Evolutionary conservation across 1,139 yeast species (phyloP).

Genomic region (Lodderomyces orthopsilosis): DNA sequence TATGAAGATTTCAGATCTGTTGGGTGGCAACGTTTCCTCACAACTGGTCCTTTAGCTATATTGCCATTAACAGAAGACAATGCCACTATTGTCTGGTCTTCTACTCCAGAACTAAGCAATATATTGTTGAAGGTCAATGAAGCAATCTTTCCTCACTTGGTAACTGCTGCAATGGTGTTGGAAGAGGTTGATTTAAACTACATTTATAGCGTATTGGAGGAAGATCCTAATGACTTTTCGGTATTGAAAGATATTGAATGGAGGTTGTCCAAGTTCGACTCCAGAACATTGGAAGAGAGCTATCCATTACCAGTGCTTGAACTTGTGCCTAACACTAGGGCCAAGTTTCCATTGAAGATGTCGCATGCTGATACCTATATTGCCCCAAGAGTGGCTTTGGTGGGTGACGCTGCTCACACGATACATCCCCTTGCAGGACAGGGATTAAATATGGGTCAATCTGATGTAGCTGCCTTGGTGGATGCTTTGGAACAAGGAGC

Average conservation of each 20-base stretch:
- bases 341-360: constrained; percentile 83
- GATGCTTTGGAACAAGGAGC: constrained; percentile 68
- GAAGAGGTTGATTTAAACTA: constrained; percentile 46
- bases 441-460: constrained; percentile 98
- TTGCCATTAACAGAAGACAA: constrained; percentile 82
- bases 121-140: constrained; percentile 58
- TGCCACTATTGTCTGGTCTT: constrained; percentile 92
- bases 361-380: constrained; percentile 90
- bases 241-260: constrained; percentile 68
- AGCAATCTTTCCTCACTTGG: constrained; percentile 62
- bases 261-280: constrained; percentile 53
- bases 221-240: constrained; percentile 41
- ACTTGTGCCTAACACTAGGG: constrained; percentile 66
- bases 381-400: constrained; percentile 78
- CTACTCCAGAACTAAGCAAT: constrained; percentile 72
- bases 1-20: constrained; percentile 65
- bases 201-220: constrained; percentile 29
- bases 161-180: constrained; percentile 83
- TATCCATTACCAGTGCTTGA: constrained; percentile 67
- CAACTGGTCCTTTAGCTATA: constrained; percentile 91
- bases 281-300: constrained; percentile 50
- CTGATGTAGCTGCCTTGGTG: constrained; percentile 75
- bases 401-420: constrained; percentile 98
- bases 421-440: constrained; percentile 98
- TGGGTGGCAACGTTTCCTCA: constrained; percentile 93